Conservation (phyloP, 225 moss, liverwort and hornwort genomes). For the Pseudisothecium myosuroides region DNA sequence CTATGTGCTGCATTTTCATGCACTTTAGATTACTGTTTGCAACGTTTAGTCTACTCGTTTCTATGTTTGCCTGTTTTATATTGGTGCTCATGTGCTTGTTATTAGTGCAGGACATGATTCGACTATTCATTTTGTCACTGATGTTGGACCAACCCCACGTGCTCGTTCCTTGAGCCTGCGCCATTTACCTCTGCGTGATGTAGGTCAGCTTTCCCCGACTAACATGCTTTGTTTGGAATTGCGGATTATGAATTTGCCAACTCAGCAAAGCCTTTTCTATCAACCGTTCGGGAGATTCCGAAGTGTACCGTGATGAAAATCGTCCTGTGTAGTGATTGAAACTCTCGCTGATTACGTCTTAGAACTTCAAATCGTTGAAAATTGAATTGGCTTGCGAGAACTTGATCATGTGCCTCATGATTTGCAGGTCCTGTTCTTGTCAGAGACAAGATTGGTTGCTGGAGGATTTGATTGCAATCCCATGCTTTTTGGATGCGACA, state of each 20-base stretch:
- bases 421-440: conserved; percentile 82
- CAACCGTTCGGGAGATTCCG: background rate
- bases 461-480: conserved; percentile 98
- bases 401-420: background rate
- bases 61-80: background rate
- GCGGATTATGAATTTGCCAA: background rate
- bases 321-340: background rate
- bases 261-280: background rate
- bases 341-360: background rate
- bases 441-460: conserved; percentile 87
- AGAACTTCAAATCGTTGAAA: background rate
- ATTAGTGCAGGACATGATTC: conserved; percentile 84
- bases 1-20: background rate
- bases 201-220: conserved; percentile 90
- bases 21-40: background rate
- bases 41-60: background rate
- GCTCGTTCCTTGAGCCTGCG: conserved; percentile 78
- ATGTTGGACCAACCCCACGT: conserved; percentile 74
- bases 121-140: conserved; percentile 78
- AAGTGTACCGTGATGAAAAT: background rate
- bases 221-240: conserved; percentile 7
- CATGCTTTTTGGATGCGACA: conserved; percentile 82
- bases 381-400: background rate
- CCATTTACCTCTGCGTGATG: conserved; percentile 97
- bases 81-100: conserved; percentile 10